Evolutionary conservation across 129 eudicot genomes (phyloP).

Genomic region (Daucus carota): DH1_v3.0 NC_030386.2:23876501-23877000

Average conservation of each 20-base stretch:
- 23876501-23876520: conserved; percentile 36
- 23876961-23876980: conserved; percentile 7
- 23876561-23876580: conserved; percentile 47
- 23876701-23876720: conserved; percentile 43
- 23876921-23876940: conserved; percentile 8
- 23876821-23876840: conserved; percentile 10
- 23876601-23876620: conserved; percentile 46
- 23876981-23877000: conserved; percentile 11
- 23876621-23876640: conserved; percentile 47
- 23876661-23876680: conserved; percentile 36
- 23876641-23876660: conserved; percentile 39
- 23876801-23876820: conserved; percentile 19
- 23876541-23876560: conserved; percentile 41
- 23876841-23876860: conserved; percentile 20
- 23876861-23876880: conserved; percentile 19
- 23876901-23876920: conserved; percentile 16
- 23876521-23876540: conserved; percentile 39
- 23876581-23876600: conserved; percentile 48
- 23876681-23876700: conserved; percentile 50
- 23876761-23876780: conserved; percentile 16
- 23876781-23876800: conserved; percentile 8
- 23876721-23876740: conserved; percentile 50
- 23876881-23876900: conserved; percentile 17
- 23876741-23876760: conserved; percentile 18
- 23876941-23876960: conserved; percentile 21